A percentile compares a stretch with the other conserved stretches of the same genome.
phyloP scores from a whole-genome alignment of 805 yeast genomes.

The Pichia thaimueangensis region DNA sequence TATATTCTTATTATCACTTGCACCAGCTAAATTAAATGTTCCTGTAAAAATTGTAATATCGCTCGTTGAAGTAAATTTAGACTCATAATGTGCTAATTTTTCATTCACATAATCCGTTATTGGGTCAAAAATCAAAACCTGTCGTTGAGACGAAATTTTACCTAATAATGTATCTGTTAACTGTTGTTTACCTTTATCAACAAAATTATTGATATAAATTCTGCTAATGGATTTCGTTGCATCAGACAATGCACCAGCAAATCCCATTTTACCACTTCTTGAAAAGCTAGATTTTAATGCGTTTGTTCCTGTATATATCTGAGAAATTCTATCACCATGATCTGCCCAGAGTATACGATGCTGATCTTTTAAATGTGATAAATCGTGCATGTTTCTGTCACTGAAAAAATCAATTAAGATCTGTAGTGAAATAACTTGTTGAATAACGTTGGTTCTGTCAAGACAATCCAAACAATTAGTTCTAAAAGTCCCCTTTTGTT shows the following conservation, averaged over 20 bases:
- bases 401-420: conserved; percentile 52
- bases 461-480: conserved; percentile 93
- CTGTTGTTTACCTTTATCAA: conserved; percentile 85
- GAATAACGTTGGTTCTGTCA: conserved; percentile 87
- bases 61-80: conserved; percentile 53
- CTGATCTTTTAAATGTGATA: conserved; percentile 54
- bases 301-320: conserved; percentile 95
- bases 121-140: conserved; percentile 81
- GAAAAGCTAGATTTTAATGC: conserved; percentile 94
- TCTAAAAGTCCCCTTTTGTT: conserved; percentile 87
- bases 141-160: conserved; percentile 59
- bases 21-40: conserved; percentile 84
- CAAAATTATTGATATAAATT: conserved; percentile 92
- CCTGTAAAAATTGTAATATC: conserved; percentile 68
- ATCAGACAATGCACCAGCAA: conserved; percentile 96
- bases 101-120: conserved; percentile 75
- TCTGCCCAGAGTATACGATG: conserved; percentile 96
- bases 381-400: conserved; percentile 21
- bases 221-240: conserved; percentile 94
- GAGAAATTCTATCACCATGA: conserved; percentile 94
- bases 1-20: conserved; percentile 50
- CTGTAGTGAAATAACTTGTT: conserved; percentile 71
- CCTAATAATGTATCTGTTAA: conserved; percentile 86
- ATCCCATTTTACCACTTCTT: conserved; percentile 90
- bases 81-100: conserved; percentile 43